Conservation (phyloP, 768 basidiomycete species). For the Boletus rufocinnamomeus region DNA sequence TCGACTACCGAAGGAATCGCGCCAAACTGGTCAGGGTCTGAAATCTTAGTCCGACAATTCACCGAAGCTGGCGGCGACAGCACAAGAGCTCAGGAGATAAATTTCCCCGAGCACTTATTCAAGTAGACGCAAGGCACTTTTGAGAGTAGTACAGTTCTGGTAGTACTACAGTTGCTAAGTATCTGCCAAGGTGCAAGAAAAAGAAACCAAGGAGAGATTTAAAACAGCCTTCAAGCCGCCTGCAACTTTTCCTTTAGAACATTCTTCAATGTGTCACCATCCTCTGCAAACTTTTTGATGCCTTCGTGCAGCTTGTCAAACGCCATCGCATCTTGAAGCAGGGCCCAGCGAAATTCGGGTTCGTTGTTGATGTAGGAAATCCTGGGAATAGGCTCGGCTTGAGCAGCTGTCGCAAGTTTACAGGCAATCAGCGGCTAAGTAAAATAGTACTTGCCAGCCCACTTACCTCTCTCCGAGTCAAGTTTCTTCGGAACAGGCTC, state of each 20-base stretch:
- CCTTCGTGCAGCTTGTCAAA: too few relatives aligned
- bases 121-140: background rate
- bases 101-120: too few relatives aligned
- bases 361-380: constrained; percentile 86
- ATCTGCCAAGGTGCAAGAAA: background rate
- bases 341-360: constrained; percentile 88
- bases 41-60: background rate
- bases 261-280: constrained; percentile 81
- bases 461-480: constrained; percentile 56
- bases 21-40: background rate
- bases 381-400: constrained; percentile 69
- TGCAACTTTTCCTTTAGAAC: constrained; percentile 68
- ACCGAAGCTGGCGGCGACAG: background rate
- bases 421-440: background rate
- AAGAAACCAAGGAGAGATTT: background rate
- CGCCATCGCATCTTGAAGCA: constrained; percentile 90
- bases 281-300: constrained; percentile 95
- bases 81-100: background rate
- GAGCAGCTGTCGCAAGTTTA: constrained; percentile 42
- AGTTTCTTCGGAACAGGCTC: constrained; percentile 83
- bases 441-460: constrained; percentile 11
- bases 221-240: constrained; percentile 3
- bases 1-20: background rate
- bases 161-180: background rate
- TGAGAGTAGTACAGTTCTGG: too few relatives aligned